A percentile compares a stretch with the other conserved stretches of the same genome.
Evolutionary conservation across 306 rosid genomes (phyloP).

Genomic region (Ziziphus jujuba): DNA sequence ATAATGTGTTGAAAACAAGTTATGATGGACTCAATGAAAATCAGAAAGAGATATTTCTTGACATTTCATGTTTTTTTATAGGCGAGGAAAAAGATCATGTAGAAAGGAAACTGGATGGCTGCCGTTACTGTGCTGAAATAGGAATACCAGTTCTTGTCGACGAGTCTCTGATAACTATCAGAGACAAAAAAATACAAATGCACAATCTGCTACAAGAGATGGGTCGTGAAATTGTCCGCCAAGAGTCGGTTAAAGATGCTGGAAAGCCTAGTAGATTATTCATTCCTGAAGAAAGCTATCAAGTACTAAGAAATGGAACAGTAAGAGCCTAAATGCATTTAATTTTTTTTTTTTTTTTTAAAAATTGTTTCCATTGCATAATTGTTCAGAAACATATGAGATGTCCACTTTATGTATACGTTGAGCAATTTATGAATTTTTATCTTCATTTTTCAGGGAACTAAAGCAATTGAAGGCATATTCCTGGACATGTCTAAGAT

Average conservation of each 20-base stretch:
- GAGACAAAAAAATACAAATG: constrained; percentile 12
- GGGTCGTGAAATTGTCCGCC: constrained; percentile 34
- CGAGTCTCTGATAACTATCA: constrained; percentile 33
- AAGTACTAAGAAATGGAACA: constrained; percentile 19
- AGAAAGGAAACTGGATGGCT: constrained; percentile 13
- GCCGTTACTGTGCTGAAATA: constrained; percentile 21
- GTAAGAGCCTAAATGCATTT: too few relatives aligned
- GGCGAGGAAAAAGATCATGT: constrained; percentile 30
- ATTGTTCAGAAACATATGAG: too few relatives aligned
- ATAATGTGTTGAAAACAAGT: constrained; percentile 19
- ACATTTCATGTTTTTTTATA: constrained; percentile 40
- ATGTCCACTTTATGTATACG: too few relatives aligned
- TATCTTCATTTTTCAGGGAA: constrained; percentile 6
- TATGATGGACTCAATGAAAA: constrained; percentile 22
- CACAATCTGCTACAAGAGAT: constrained; percentile 43
- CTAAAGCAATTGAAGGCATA: constrained; percentile 7
- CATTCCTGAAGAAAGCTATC: constrained; percentile 23
- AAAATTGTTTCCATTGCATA: too few relatives aligned
- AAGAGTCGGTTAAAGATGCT: constrained; percentile 14
- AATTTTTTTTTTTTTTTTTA: too few relatives aligned
- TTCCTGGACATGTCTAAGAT: background rate
- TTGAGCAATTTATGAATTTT: too few relatives aligned
- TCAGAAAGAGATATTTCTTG: constrained; percentile 30
- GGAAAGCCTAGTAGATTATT: constrained; percentile 27
- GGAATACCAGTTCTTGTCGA: constrained; percentile 40